phyloP scores from a whole-genome alignment of 2,329 filamentous ascomycete species.

The Lithohypha guttulata region DNA sequence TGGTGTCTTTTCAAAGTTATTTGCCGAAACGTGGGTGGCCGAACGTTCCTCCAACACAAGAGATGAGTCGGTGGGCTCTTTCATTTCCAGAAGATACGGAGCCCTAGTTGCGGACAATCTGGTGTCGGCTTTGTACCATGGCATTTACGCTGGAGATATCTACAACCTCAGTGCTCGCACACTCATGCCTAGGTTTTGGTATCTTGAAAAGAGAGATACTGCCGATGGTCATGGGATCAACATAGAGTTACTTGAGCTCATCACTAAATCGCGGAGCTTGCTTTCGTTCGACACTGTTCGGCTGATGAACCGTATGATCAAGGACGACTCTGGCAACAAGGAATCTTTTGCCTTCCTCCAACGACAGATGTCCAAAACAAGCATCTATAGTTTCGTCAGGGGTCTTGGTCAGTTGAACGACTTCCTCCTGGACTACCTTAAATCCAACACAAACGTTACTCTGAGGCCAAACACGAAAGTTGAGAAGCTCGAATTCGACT shows the following conservation, averaged over 20 bases:
- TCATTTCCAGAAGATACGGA: conserved; percentile 46
- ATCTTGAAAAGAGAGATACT: conserved; percentile 36
- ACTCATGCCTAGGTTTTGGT: conserved; percentile 42
- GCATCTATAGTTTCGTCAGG: conserved; percentile 33
- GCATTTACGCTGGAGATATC: conserved; percentile 86
- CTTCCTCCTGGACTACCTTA: conserved; percentile 43
- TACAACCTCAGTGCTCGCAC: conserved; percentile 65
- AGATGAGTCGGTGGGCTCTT: conserved; percentile 65
- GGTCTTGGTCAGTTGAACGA: conserved; percentile 55
- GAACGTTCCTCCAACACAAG: conserved; percentile 27
- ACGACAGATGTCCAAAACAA: conserved; percentile 17
- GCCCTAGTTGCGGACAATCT: conserved; percentile 57
- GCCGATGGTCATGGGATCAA: conserved; percentile 6
- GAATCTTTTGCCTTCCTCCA: not conserved
- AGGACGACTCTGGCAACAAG: not conserved
- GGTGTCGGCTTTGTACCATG: conserved; percentile 65
- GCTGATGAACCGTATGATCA: not conserved
- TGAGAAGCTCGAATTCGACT: conserved; percentile 31
- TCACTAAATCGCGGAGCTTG: not conserved
- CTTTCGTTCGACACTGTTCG: not conserved
- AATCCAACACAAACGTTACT: conserved; percentile 46
- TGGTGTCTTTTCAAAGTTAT: conserved; percentile 31
- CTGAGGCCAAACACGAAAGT: conserved; percentile 28
- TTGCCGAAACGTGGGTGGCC: conserved; percentile 22
- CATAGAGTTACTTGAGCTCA: conserved; percentile 4